Evolutionary conservation across 768 basidiomycete species (phyloP).

Genomic region (Tricholoma matsutake): DNA sequence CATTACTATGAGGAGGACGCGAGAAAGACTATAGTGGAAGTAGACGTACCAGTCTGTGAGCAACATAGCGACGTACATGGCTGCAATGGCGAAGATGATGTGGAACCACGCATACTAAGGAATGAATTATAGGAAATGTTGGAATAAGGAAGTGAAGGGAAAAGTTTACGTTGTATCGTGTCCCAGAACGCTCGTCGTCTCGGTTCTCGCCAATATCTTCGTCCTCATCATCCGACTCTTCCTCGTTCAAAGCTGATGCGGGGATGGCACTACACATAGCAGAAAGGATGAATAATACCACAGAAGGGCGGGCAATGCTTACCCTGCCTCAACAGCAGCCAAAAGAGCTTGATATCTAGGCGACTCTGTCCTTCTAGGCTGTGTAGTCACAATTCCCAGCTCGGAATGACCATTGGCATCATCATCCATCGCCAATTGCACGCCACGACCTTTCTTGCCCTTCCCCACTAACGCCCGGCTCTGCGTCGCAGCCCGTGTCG

Average conservation of each 20-base stretch:
- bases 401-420: constrained; percentile 59
- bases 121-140: constrained; percentile 8
- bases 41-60: constrained; percentile 89
- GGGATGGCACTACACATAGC: constrained; percentile 72
- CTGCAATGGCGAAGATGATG: constrained; percentile 89
- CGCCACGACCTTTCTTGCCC: constrained; percentile 51
- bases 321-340: constrained; percentile 97
- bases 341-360: constrained; percentile 92
- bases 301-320: constrained; percentile 16
- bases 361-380: constrained; percentile 80
- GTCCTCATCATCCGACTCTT: constrained; percentile 73
- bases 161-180: constrained; percentile 83
- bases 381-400: constrained; percentile 72
- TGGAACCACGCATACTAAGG: constrained; percentile 97
- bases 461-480: constrained; percentile 85
- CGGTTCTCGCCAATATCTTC: constrained; percentile 70
- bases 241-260: constrained; percentile 85
- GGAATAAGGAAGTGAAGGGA: background rate
- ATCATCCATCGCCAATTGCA: constrained; percentile 59
- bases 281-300: background rate
- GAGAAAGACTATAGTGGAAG: background rate
- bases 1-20: background rate
- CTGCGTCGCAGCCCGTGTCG: constrained; percentile 93
- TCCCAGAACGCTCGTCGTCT: constrained; percentile 92
- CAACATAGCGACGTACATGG: constrained; percentile 98